These are phyloP conservation scores for Alectoria sarmentosa DNA, from an alignment of 495 filamentous ascomycete genomes.

Conservation along the genomic window DNA sequence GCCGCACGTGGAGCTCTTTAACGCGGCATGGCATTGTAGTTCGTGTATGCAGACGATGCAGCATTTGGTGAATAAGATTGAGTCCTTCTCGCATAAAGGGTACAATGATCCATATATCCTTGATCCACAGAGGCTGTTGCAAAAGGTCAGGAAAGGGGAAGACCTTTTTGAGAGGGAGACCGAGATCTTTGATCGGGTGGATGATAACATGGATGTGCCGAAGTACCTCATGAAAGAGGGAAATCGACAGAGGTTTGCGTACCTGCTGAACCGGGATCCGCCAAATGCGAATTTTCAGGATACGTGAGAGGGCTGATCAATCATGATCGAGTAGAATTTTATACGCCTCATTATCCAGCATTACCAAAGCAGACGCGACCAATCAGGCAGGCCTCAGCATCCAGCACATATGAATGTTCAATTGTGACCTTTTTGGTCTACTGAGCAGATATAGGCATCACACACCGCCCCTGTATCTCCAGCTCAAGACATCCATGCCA, in stretches of 20 bases:
- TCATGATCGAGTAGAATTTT: background rate
- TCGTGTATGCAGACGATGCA: slow-evolving; percentile 45
- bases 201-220: slow-evolving; percentile 39
- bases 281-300: slow-evolving; percentile 34
- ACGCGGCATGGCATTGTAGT: slow-evolving; percentile 50
- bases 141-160: slow-evolving; percentile 40
- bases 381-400: background rate
- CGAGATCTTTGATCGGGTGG: slow-evolving; percentile 40
- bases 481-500: background rate
- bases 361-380: background rate
- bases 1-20: slow-evolving; percentile 34
- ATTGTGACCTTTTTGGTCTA: background rate
- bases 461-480: background rate
- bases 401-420: background rate
- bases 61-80: slow-evolving; percentile 46
- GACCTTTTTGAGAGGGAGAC: slow-evolving; percentile 45
- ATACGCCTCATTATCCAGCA: background rate
- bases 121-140: slow-evolving; percentile 37
- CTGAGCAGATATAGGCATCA: background rate
- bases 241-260: slow-evolving; percentile 30
- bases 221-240: slow-evolving; percentile 29
- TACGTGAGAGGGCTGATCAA: background rate
- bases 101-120: slow-evolving; percentile 39
- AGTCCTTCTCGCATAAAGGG: slow-evolving; percentile 42
- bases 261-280: slow-evolving; percentile 33